Conservation (phyloP, 768 basidiomycete genomes). For the Naganishia vaughanmartiniae region DNA sequence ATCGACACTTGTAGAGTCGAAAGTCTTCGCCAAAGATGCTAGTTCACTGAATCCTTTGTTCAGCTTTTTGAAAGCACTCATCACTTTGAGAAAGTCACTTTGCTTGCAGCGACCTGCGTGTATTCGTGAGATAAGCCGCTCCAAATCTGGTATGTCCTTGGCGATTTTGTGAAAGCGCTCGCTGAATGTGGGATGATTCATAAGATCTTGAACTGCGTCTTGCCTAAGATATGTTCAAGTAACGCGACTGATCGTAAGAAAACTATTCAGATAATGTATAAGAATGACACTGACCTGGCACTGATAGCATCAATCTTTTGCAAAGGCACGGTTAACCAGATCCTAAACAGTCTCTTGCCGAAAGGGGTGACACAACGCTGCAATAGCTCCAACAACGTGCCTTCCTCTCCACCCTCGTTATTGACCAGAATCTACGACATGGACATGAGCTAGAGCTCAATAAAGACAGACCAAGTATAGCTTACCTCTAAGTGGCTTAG, state of each 20-base stretch:
- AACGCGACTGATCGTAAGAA: constrained; percentile 7
- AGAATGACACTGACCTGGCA: constrained; percentile 61
- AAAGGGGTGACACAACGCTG: constrained; percentile 85
- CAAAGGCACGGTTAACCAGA: constrained; percentile 93
- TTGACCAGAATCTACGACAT: constrained; percentile 69
- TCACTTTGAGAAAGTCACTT: constrained; percentile 79
- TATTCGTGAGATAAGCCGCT: constrained; percentile 89
- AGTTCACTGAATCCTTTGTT: constrained; percentile 66
- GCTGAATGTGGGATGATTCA: constrained; percentile 74
- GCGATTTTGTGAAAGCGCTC: constrained; percentile 69
- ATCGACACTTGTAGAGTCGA: constrained; percentile 72
- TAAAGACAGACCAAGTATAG: neutral
- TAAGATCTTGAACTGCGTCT: constrained; percentile 89
- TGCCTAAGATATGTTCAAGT: constrained; percentile 58
- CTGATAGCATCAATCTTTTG: constrained; percentile 80
- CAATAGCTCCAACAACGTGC: constrained; percentile 77
- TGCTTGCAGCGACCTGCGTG: constrained; percentile 88
- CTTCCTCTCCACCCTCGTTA: constrained; percentile 88
- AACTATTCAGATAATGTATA: constrained; percentile 1
- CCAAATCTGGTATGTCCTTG: constrained; percentile 83
- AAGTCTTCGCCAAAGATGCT: constrained; percentile 65
- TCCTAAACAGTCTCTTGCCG: constrained; percentile 91
- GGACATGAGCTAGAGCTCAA: neutral
- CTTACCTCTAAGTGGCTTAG: constrained; percentile 87
- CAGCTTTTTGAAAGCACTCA: constrained; percentile 76